These are phyloP conservation scores for Chlorella ohadii DNA, from an alignment of 139 green algal genomes.

Conservation along the genomic window DNA sequence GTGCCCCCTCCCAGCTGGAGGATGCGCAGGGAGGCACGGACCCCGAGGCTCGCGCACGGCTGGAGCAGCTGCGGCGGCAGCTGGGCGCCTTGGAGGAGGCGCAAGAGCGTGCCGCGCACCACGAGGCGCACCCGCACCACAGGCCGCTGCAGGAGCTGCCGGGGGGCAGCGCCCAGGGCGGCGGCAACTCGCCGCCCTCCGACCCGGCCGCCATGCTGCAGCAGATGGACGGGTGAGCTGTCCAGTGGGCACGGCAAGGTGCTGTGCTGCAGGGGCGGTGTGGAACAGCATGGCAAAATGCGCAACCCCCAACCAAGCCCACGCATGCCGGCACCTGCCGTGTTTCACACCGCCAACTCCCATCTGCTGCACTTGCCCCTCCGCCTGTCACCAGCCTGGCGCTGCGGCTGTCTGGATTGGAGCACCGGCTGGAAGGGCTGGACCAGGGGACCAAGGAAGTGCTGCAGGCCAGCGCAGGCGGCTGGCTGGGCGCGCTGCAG, in stretches of 20 bases:
- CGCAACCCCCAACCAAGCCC: no score
- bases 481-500: neutral
- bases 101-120: neutral
- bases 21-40: neutral
- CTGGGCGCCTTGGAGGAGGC: constrained; percentile 12
- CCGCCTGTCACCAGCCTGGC: neutral
- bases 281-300: no score
- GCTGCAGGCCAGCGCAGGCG: constrained; percentile 3
- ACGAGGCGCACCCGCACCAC: neutral
- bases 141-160: neutral
- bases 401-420: neutral
- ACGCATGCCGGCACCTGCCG: no score
- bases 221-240: constrained; percentile 22
- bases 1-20: constrained; percentile 16
- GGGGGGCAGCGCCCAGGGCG: neutral
- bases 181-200: no score
- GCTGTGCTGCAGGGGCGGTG: neutral
- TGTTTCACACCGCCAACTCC: neutral
- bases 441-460: neutral
- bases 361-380: neutral
- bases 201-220: constrained; percentile 5
- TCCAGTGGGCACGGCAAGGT: no score
- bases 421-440: neutral
- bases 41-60: neutral
- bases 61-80: constrained; percentile 7